Evolutionary conservation across 805 yeast species (phyloP), one percentile per base, ranked within the genome.

Genomic region (Candida sonorensis): DNA sequence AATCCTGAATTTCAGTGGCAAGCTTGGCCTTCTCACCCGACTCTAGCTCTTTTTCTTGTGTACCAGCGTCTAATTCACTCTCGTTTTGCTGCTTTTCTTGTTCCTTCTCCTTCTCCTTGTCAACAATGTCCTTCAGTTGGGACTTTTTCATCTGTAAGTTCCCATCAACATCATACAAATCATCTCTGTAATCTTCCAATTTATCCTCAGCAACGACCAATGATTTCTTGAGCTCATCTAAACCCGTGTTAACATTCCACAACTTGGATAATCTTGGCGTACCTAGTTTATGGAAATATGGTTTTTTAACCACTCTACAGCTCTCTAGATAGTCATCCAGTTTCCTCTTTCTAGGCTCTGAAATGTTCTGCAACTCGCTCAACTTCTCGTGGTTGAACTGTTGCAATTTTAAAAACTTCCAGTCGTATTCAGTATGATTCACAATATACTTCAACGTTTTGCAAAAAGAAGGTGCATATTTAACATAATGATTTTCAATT

Each of bases 341-440:
- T 29, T 48, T 48, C 26, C 55, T 42, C 32, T 53, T 54, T 18
- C 37, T 45, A 2, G 38, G 27, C 5, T 35, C 34, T 2, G 49
- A 39, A 14, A 42, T 18, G 3, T 37, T 27, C 2, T 24, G 16
- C 10, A 53, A 26, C 7, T 37, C 34, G 2, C 25, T 25, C 17
- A 52, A n/a, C 12, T 38, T 33, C 10, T 51, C 53, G 31, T 51
- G 55, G 21, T 38, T 45, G 32, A 55, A 57, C 27, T 41, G 44
- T 28, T 46, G 47, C 30, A 56, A 29, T 41, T 57, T 57, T 46
- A 57, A 43, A 2, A 33, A 32, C 5, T 45, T 36, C 55, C 59
- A 57, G 10, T 46, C 40, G 22, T 33, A 30, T 29, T 48, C 53
- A 1, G 41, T 35, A 24, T 34, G 31, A 29, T 40, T 43, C 13